Conservation (phyloP, 2,329 filamentous ascomycete species). For the Fonsecaea pugnacius region DNA sequence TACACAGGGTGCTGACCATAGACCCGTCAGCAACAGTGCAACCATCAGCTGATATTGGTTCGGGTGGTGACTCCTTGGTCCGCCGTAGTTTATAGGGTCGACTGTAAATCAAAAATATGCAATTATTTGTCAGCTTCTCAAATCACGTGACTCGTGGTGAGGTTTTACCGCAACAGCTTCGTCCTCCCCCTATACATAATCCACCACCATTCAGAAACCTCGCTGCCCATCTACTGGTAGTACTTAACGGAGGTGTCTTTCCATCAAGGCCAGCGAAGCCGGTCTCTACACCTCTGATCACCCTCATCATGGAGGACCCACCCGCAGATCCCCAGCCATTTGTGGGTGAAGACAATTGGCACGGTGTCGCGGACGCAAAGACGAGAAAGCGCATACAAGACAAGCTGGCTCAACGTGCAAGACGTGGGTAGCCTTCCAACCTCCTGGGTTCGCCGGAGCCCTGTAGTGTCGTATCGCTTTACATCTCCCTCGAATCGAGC, state of each 20-base stretch:
- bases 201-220: not conserved
- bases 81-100: not conserved
- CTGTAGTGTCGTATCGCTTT: not conserved
- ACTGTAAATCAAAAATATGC: not conserved
- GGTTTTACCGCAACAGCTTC: too few relatives aligned
- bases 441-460: not conserved
- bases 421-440: conserved; percentile 38
- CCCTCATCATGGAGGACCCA: not conserved
- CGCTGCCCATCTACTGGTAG: not conserved
- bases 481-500: not conserved
- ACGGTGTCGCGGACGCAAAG: conserved; percentile 42
- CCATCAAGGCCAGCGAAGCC: not conserved
- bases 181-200: too few relatives aligned
- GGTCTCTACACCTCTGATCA: not conserved
- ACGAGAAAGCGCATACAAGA: conserved; percentile 48
- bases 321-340: not conserved
- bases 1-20: not conserved
- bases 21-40: not conserved
- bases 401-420: conserved; percentile 45
- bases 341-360: conserved; percentile 38
- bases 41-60: not conserved
- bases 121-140: not conserved
- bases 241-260: not conserved
- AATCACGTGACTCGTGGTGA: not conserved
- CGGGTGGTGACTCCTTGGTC: not conserved